These are phyloP conservation scores for Tricholoma matsutake DNA, from an alignment of 768 basidiomycete species.

Conservation along the genomic window DNA sequence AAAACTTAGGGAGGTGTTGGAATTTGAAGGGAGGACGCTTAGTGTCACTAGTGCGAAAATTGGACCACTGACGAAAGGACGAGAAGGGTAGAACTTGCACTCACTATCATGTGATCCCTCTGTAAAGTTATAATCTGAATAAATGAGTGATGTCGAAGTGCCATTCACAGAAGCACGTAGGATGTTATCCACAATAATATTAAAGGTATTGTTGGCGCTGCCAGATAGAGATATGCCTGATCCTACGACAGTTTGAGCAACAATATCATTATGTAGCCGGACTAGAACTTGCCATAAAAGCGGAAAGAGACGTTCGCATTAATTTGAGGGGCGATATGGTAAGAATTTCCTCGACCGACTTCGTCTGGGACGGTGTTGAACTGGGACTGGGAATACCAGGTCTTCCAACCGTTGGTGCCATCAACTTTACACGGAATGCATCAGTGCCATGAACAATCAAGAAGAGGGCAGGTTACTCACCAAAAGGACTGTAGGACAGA, in stretches of 20 bases:
- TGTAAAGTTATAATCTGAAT: conserved; percentile 9
- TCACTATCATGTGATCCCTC: conserved; percentile 11
- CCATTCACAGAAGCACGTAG: conserved; percentile 1
- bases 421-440: conserved; percentile 8
- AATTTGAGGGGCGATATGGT: conserved; percentile 12
- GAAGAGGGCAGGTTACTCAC: conserved; percentile 3
- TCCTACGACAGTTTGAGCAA: conserved; percentile 4
- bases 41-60: conserved; percentile 12
- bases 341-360: conserved; percentile 11
- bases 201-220: conserved; percentile 11
- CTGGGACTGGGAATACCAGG: conserved; percentile 12
- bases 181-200: conserved; percentile 14
- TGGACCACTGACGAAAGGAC: background rate
- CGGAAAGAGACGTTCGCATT: conserved; percentile 14
- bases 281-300: conserved; percentile 14
- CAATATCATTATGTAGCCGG: background rate
- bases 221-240: conserved; percentile 13
- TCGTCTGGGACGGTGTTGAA: conserved; percentile 9
- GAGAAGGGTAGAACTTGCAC: background rate
- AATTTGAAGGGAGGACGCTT: conserved; percentile 7
- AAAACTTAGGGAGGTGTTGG: conserved; percentile 8
- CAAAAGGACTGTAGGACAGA: conserved; percentile 13
- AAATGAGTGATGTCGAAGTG: conserved; percentile 6
- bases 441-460: background rate
- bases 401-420: conserved; percentile 10